These are phyloP conservation scores for Sanghuangporus weigelae DNA, from an alignment of 1,284 basidiomycete genomes.

Conservation along the genomic window DNA sequence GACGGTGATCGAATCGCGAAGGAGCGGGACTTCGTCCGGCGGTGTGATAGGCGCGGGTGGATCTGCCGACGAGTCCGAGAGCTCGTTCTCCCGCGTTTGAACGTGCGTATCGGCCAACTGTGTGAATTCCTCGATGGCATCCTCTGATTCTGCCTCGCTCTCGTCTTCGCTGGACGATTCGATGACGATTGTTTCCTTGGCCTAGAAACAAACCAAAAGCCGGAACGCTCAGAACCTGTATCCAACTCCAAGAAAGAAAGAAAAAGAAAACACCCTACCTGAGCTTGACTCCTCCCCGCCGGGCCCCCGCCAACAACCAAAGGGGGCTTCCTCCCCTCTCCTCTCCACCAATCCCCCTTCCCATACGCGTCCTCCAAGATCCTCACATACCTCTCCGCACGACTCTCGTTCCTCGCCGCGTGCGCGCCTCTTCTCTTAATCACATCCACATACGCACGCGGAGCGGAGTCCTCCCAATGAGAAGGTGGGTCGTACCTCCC, in stretches of 20 bases:
- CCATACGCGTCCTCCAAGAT: constrained; percentile 11
- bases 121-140: not conserved
- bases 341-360: constrained; percentile 7
- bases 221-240: not conserved
- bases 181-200: not conserved
- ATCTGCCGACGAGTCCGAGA: not conserved
- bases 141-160: not conserved
- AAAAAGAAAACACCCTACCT: not conserved
- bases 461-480: not conserved
- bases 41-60: not conserved
- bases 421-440: not conserved
- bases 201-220: not conserved
- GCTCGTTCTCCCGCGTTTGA: not conserved
- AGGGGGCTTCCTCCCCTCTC: constrained; percentile 5
- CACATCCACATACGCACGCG: not conserved
- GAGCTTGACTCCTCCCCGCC: not conserved
- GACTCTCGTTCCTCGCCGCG: not conserved
- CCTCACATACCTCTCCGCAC: constrained; percentile 3
- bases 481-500: not conserved
- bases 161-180: not conserved
- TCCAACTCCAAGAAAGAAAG: not conserved
- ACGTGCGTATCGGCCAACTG: not conserved
- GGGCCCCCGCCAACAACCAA: not conserved
- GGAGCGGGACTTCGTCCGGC: not conserved
- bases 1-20: not conserved